A percentile compares a stretch with the other conserved stretches of the same genome.
phyloP scores from a whole-genome alignment of 768 basidiomycete genomes.

The Calvatia gigantea region DNA sequence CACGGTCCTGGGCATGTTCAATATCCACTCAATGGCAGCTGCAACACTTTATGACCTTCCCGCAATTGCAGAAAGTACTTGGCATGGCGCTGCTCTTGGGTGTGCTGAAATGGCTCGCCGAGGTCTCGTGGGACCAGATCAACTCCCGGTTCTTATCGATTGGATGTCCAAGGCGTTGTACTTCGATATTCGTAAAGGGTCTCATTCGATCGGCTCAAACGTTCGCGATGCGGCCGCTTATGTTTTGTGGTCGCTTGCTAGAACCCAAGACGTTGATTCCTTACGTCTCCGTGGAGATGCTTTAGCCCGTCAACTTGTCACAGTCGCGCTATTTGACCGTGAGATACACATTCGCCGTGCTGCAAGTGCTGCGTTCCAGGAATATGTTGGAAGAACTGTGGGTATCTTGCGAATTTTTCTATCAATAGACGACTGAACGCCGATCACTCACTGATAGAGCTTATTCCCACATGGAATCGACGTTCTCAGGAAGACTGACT shows the following conservation, averaged over 20 bases:
- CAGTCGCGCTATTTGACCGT: conserved; percentile 84
- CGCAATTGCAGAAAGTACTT: conserved; percentile 78
- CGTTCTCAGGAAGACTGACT: conserved; percentile 88
- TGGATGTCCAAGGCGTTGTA: conserved; percentile 88
- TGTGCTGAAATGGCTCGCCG: conserved; percentile 90
- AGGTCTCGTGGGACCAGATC: conserved; percentile 58
- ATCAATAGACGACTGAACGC: not conserved
- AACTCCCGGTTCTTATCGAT: conserved; percentile 60
- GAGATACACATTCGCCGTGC: conserved; percentile 94
- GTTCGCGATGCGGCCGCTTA: conserved; percentile 95
- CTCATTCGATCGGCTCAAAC: conserved; percentile 91
- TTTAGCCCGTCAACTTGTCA: conserved; percentile 71
- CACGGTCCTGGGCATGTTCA: conserved; percentile 72
- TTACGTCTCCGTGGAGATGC: conserved; percentile 58
- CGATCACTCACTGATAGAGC: conserved; percentile 44
- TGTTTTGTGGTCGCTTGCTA: conserved; percentile 91
- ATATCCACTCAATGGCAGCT: conserved; percentile 64
- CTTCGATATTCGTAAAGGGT: conserved; percentile 89
- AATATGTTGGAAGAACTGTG: conserved; percentile 92
- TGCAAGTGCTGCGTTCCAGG: conserved; percentile 97
- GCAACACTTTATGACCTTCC: conserved; percentile 69
- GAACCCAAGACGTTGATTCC: conserved; percentile 59
- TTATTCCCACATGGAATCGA: conserved; percentile 94
- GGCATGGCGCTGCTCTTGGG: conserved; percentile 94
- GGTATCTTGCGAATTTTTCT: conserved; percentile 22